A percentile compares a stretch with the other conserved stretches of the same genome.
Conservation (phyloP, 108 stramenopile genomes). For the Conticribra guillardii region DNA sequence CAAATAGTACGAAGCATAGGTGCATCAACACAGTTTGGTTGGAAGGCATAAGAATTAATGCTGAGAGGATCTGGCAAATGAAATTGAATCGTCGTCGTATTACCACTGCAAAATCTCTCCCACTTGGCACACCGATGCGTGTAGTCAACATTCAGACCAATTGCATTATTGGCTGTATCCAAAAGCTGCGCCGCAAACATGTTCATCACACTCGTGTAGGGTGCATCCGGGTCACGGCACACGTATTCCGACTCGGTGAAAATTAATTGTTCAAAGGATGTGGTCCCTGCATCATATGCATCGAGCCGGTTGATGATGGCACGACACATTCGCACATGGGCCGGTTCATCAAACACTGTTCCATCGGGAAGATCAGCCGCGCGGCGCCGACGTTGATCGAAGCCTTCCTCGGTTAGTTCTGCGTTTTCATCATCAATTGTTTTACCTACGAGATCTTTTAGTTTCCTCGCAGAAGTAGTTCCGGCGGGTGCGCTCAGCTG, state of each 20-base stretch:
- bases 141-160: conserved; percentile 30
- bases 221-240: conserved; percentile 34
- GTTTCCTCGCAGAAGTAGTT: background rate
- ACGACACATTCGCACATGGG: conserved; percentile 41
- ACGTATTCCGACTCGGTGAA: conserved; percentile 40
- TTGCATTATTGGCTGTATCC: conserved; percentile 5
- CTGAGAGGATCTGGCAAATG: conserved; percentile 35
- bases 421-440: too few species aligned
- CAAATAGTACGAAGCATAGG: conserved; percentile 18
- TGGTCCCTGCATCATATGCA: conserved; percentile 21
- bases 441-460: too few species aligned
- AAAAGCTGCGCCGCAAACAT: conserved; percentile 40
- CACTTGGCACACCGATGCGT: conserved; percentile 45
- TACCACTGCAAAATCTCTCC: conserved; percentile 34
- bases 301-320: conserved; percentile 23
- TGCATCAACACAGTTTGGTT: conserved; percentile 23
- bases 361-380: conserved; percentile 37
- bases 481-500: too few species aligned
- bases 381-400: conserved; percentile 33
- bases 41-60: conserved; percentile 25
- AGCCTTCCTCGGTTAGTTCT: too few species aligned
- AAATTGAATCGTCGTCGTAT: conserved; percentile 39
- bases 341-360: conserved; percentile 30
- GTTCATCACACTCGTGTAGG: conserved; percentile 34
- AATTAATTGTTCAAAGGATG: conserved; percentile 20